Conservation (phyloP, 2,329 filamentous ascomycete genomes). For the Pyricularia grisea region DNA sequence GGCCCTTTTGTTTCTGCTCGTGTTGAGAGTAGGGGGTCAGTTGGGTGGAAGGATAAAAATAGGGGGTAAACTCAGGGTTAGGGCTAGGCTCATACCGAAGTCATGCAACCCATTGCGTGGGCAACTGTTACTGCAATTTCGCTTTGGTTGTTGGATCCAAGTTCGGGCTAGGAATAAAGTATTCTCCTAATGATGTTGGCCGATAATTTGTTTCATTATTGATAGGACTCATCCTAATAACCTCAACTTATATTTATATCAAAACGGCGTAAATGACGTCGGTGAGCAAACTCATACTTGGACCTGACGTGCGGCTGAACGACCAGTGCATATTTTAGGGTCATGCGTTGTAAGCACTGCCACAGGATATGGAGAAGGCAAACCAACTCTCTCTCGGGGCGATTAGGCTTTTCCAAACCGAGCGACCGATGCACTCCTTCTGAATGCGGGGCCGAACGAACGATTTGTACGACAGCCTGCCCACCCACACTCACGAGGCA, state of each 20-base stretch:
- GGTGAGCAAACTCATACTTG: background rate
- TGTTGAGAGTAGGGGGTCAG: background rate
- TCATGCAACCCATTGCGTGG: background rate
- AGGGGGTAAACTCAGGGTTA: background rate
- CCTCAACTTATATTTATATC: background rate
- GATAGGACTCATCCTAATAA: background rate
- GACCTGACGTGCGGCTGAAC: background rate
- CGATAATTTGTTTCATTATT: background rate
- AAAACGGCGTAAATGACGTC: background rate
- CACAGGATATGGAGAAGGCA: background rate
- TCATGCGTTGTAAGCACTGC: background rate
- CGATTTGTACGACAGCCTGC: no score
- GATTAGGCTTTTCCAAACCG: background rate
- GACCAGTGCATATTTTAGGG: background rate
- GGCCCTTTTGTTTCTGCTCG: background rate
- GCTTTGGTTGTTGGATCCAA: background rate
- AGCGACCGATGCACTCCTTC: background rate
- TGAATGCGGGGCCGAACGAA: background rate
- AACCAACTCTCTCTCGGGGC: background rate
- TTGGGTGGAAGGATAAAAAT: background rate
- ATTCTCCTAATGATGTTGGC: background rate
- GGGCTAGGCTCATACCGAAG: background rate
- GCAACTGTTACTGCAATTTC: background rate
- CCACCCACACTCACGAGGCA: background rate
- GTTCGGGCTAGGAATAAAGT: background rate